A percentile compares a stretch with the other conserved stretches of the same genome.
Conservation (phyloP, 2,329 filamentous ascomycete species). For the Plectosphaerella cucumerina region DNA sequence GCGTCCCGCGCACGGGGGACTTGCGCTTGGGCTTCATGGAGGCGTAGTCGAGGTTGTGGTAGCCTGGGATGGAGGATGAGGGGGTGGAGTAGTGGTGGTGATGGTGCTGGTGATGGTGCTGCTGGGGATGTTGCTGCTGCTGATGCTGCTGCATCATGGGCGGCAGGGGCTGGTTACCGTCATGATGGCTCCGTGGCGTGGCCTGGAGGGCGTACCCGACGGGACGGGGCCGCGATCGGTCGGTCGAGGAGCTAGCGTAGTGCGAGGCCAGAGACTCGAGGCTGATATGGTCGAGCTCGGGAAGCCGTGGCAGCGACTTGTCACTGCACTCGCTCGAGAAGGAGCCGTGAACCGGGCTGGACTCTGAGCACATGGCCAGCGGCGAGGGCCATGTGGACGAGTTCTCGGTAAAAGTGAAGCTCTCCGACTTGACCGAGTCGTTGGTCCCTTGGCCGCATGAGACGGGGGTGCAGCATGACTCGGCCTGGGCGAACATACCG, state of each 20-base stretch:
- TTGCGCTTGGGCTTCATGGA: slow-evolving; percentile 6
- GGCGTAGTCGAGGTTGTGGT: neutral
- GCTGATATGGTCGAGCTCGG: slow-evolving; percentile 10
- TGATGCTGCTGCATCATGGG: neutral
- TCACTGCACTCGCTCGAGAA: neutral
- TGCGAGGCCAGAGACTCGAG: slow-evolving; percentile 9
- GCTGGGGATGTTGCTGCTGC: neutral
- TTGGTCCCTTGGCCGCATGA: neutral
- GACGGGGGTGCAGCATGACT: too few species aligned
- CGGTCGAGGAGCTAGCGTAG: neutral
- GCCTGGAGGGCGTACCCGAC: slow-evolving; percentile 11
- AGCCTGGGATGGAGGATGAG: neutral
- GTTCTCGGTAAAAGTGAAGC: neutral
- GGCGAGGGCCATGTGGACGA: slow-evolving; percentile 1
- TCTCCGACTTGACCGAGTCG: neutral
- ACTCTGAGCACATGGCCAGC: neutral
- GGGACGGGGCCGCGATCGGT: neutral
- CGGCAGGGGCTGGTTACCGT: slow-evolving; percentile 1
- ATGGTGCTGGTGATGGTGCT: neutral
- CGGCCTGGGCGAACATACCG: neutral
- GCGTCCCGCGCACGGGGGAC: slow-evolving; percentile 8
- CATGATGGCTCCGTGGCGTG: slow-evolving; percentile 2
- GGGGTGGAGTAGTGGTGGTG: neutral
- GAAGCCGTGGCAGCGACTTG: slow-evolving; percentile 11
- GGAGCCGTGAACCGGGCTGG: neutral